Base-by-base conservation (phyloP, 306 rosid species). In the Quercus rubra region DNA sequence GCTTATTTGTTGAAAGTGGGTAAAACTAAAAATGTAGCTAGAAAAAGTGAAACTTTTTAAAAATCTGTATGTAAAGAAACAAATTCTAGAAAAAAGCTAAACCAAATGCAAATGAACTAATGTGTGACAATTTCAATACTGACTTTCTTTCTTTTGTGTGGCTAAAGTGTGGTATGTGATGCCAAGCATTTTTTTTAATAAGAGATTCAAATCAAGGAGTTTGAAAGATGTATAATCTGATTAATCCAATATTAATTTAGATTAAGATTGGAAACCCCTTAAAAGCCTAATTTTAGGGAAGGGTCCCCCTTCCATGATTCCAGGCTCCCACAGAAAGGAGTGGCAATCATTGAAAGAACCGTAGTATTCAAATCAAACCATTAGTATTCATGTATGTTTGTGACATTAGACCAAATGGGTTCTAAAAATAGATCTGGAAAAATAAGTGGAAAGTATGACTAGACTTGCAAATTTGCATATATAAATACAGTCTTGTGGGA, bases 291-390 rank as follows among this genome's bases (percentile, higher is more conserved):
- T 79, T 82, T 86, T 85, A 87, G 88, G 86, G 78, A 18, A 54
- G 82, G 80, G 85, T 83, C 89, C 86, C 83, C 87, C 57, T 80
- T 78, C 83, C 85, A 85, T 83, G 81, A 84, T 79, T 80, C 70
- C 63, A 83, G 49, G 28, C 70, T 77, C 79, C 78, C 71, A 46
- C 79, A 78, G 57, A 41, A 86, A 89, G 76, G 85, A 84, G 86
- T 33, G 84, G 82, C 88, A 92, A 90, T 92, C 89, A 92, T 92
- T 90, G 86, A 87, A 87, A 75, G 88, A 82, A 78, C 76, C 69
- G 52, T 74, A 58, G 78, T 78, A 59, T 79, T 86, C 84, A 84
- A 84, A 83, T 83, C 61, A 57, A 46, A 59, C 77, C 83, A 70
- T 88, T 59, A 5, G 5, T 19, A 23, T 19, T 49, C 54, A 49